Base-by-base conservation (phyloP, 768 basidiomycete genomes). In the Suillus lakei region DNA sequence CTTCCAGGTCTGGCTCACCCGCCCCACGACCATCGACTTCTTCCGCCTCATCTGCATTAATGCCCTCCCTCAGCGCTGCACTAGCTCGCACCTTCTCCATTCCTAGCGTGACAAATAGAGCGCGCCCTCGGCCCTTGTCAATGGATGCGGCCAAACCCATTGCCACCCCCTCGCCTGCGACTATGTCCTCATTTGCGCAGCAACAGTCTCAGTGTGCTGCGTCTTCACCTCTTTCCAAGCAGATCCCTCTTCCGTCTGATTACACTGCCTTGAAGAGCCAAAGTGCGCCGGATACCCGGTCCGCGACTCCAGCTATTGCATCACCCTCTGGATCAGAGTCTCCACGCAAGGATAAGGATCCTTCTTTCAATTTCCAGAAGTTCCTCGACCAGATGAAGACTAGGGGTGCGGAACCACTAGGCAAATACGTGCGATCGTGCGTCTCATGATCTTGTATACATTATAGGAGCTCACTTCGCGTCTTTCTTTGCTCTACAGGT, bases 371-470 rank as follows among this genome's bases (percentile, higher is more conserved):
- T 77, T 99, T 98, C 74, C 95, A 97, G 73, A 88, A 84, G 56
- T 99, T 99, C 77, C 78, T 99, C 68, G 95, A 96, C 76, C 96
- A 99, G 78, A 95, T 99, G 88, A 93, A 97, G 79, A 79, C 84
- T 48, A 90, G 88, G 72, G 81, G 85, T 58, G 95, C 97, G 2
- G 98, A 99, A 63, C 93, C 96, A 7, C 91, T 99, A 26, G 94
- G 93, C 34, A 95, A 95, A 78, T 99, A 96, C 80, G 84, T 99
- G 60, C 88, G 95, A 82, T 98, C 95, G 96, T 96, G 77, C 69
- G 93, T 87, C 48, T 43, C 34, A 53, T 53, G 30, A 61, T 43
- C 34, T 26, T 21, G 55, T 53, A 41, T 43, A 65, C 51, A 36
- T 30, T 65, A 36, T n/a, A 16, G 5, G 60, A 30, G 30, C 60